A percentile compares a stretch with the other conserved stretches of the same genome.
Evolutionary conservation across 2,329 filamentous ascomycete genomes (phyloP).

Genomic region (Lasiodiplodia hormozganensis): DNA sequence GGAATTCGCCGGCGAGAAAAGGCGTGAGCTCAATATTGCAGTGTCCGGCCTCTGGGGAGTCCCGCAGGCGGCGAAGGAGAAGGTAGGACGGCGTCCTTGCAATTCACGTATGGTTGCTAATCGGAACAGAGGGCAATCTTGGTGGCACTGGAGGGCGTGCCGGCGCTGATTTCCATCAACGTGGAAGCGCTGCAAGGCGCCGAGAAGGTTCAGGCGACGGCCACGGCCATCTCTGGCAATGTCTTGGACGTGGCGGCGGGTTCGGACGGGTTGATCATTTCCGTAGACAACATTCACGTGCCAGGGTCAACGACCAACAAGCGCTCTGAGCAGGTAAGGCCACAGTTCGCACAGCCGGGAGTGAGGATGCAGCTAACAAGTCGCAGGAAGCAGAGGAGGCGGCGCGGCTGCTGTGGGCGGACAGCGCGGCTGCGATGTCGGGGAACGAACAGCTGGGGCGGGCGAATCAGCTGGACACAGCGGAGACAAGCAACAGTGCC

Average conservation of each 20-base stretch:
- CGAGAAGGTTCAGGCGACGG: conserved; percentile 37
- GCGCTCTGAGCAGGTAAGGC: conserved; percentile 41
- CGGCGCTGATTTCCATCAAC: conserved; percentile 70
- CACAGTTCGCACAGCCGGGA: conserved; percentile 10
- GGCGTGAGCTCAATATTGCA: conserved; percentile 46
- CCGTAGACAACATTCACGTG: conserved; percentile 62
- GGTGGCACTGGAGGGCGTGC: conserved; percentile 54
- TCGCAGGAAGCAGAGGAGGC: conserved; percentile 13
- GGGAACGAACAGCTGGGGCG: conserved; percentile 28
- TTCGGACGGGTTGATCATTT: conserved; percentile 48
- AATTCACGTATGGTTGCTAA: not conserved
- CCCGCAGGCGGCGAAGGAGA: conserved; percentile 32
- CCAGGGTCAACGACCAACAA: conserved; percentile 56
- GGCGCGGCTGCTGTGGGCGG: conserved; percentile 8
- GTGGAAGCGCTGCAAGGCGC: conserved; percentile 59
- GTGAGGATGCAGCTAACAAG: conserved; percentile 24
- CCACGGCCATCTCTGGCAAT: conserved; percentile 67
- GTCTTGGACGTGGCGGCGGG: conserved; percentile 63
- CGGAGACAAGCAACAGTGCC: conserved; percentile 31
- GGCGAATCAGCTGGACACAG: conserved; percentile 35
- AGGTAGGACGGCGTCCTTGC: conserved; percentile 47
- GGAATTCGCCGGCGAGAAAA: conserved; percentile 29
- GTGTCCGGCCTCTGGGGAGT: conserved; percentile 60
- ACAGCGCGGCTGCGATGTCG: conserved; percentile 18
- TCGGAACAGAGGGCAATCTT: conserved; percentile 38